These are phyloP conservation scores for Saposhnikovia divaricata DNA, from an alignment of 129 eudicot genomes.

Conservation along the genomic window DNA sequence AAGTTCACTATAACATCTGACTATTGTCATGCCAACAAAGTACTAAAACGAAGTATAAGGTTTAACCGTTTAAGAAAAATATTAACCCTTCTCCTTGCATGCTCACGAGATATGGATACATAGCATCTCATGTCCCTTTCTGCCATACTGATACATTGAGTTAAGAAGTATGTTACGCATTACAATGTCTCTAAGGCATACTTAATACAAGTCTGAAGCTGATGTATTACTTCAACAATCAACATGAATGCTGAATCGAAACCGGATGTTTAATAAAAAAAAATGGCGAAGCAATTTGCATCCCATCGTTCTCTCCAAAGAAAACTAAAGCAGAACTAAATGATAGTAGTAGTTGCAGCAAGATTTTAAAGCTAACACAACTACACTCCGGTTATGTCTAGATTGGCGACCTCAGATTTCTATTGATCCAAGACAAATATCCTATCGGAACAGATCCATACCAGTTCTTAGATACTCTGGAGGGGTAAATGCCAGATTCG, in stretches of 20 bases:
- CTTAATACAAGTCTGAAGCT: neutral
- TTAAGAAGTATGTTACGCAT: neutral
- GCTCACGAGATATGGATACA: neutral
- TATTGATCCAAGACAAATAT: neutral
- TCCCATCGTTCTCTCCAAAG: neutral
- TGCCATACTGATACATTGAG: neutral
- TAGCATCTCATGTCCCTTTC: neutral
- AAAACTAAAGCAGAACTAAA: neutral
- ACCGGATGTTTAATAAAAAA: neutral
- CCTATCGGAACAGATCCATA: slow-evolving; percentile 11
- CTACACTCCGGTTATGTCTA: neutral
- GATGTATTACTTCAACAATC: neutral
- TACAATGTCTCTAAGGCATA: neutral
- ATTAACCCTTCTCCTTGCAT: neutral
- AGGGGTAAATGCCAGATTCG: slow-evolving; percentile 69
- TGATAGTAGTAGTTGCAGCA: neutral
- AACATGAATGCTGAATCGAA: neutral
- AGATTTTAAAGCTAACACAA: neutral
- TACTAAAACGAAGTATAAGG: neutral
- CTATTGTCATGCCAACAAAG: neutral
- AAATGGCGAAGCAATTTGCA: neutral
- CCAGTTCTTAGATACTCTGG: slow-evolving; percentile 68
- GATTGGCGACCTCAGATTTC: neutral
- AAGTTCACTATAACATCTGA: neutral
- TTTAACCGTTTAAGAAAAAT: neutral